A percentile compares a stretch with the other conserved stretches of the same genome.
Evolutionary conservation across 2,329 filamentous ascomycete species (phyloP).

Genomic region (Alternaria sp.): DNA sequence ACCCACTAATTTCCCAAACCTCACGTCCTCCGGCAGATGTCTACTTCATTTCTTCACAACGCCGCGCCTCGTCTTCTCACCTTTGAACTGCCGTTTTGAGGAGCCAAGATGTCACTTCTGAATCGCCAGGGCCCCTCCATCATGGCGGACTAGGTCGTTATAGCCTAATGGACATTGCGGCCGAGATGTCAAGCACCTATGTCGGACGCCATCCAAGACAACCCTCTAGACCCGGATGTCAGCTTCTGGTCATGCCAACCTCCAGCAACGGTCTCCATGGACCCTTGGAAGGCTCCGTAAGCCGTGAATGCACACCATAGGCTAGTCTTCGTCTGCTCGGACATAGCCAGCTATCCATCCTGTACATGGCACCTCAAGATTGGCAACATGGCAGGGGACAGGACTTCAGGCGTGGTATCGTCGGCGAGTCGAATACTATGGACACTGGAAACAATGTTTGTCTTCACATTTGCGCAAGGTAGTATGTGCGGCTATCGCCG

Average conservation of each 20-base stretch:
- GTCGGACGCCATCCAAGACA: neutral
- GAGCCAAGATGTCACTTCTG: neutral
- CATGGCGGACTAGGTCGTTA: neutral
- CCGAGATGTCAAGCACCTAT: neutral
- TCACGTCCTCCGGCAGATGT: neutral
- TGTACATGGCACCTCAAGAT: neutral
- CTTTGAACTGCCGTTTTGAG: neutral
- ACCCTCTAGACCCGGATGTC: neutral
- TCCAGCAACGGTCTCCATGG: neutral
- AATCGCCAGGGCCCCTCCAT: neutral
- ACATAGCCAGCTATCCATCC: neutral
- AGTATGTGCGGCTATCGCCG: neutral
- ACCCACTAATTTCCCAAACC: neutral
- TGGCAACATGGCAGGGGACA: neutral
- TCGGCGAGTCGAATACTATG: neutral
- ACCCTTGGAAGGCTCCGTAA: neutral
- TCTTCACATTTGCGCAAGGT: neutral
- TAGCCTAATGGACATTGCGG: neutral
- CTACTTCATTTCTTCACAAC: neutral
- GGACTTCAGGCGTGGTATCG: neutral
- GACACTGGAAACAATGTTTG: neutral
- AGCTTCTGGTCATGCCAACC: neutral
- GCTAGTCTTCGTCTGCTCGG: neutral
- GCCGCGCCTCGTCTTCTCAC: neutral
- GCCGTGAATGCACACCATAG: neutral